Evolutionary conservation across 495 filamentous ascomycete genomes (phyloP), one percentile per base, ranked within the genome.

Genomic region (Penicillium cosmopolitanum): DNA sequence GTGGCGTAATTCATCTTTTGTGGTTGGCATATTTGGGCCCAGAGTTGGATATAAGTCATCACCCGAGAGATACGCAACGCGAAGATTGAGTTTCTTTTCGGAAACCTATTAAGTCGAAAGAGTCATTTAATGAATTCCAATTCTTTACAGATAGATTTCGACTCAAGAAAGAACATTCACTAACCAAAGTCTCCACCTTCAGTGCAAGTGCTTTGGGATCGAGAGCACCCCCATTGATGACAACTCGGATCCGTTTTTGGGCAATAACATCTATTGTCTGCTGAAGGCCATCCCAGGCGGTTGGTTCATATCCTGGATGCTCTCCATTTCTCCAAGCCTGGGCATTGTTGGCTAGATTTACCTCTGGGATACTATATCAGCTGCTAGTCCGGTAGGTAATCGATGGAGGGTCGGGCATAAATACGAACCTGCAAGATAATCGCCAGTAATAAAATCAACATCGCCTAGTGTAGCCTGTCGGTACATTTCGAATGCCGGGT

Each of bases 391-490:
- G 11, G 6, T 31, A 31, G 33, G 19, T 10, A n/a, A 42, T 12
- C 12, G 25, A 31, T 31, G 0, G 4, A 35, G 8, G 12, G 4
- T 28, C 28, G 16, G 8, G 21, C 18, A 4, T 12, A 50, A 18
- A 21, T 21, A 51, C 57, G 55, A 70, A 71, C 73, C 81, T 13
- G 80, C 79, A 16, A 85, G 76, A 57, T 82, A 85, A 61, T 85
- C 83, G 1, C 83, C 83, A 3, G 79, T 82, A 25, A 85, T 82
- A 36, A 84, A 77, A 52, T 84, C 82, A 19, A 85, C 73, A 60
- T 75, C 75, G 18, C 77, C 76, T 18, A 73, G 54, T 16, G 71
- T 76, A 1, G 74, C 80, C 66, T 80, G 80, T 16, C 68, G 73
- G 48, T 66, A 67, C 79, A 79, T 79, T 35, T 77, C 73, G 52